Evolutionary conservation across 352 stramenopile species (phyloP).

Genomic region (Hyaloperonospora brassicae): DNA sequence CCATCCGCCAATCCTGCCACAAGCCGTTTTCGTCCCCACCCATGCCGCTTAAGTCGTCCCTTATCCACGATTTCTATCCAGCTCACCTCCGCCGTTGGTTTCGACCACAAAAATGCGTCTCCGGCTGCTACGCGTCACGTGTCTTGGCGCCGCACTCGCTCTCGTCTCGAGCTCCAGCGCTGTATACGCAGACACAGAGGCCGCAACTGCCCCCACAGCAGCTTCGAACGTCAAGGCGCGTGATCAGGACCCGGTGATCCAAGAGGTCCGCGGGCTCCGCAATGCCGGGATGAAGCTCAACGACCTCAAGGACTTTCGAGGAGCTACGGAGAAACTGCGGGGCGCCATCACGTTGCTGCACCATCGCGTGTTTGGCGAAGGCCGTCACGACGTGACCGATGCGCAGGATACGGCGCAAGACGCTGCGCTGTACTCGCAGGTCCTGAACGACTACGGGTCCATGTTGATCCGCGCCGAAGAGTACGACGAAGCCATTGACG

Average conservation of each 20-base stretch:
- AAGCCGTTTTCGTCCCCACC: no score
- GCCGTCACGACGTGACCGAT: slow-evolving; percentile 41
- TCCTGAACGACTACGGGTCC: slow-evolving; percentile 74
- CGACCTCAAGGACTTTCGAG: slow-evolving; percentile 45
- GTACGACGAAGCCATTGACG: slow-evolving; percentile 67
- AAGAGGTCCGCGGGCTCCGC: slow-evolving; percentile 53
- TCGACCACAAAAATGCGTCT: slow-evolving; percentile 8
- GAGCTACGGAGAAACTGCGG: slow-evolving; percentile 54
- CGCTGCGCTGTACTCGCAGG: slow-evolving; percentile 63
- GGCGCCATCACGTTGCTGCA: slow-evolving; percentile 60
- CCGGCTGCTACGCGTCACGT: slow-evolving; percentile 12
- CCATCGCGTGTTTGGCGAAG: slow-evolving; percentile 56
- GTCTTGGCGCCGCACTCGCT: slow-evolving; percentile 17
- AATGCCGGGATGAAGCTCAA: slow-evolving; percentile 74
- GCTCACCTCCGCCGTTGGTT: no score
- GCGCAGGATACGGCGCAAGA: slow-evolving; percentile 54
- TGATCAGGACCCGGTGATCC: slow-evolving; percentile 59
- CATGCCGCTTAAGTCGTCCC: no score
- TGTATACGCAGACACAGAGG: slow-evolving; percentile 2
- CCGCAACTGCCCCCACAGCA: slow-evolving; percentile 6
- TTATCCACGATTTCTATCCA: no score
- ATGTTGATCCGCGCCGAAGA: slow-evolving; percentile 65
- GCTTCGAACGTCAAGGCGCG: slow-evolving; percentile 25
- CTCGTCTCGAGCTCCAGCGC: not conserved
- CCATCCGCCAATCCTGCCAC: no score